These are phyloP conservation scores for Colletotrichum tamarilloi DNA, from an alignment of 2,329 filamentous ascomycete genomes.

Conservation along the genomic window DNA sequence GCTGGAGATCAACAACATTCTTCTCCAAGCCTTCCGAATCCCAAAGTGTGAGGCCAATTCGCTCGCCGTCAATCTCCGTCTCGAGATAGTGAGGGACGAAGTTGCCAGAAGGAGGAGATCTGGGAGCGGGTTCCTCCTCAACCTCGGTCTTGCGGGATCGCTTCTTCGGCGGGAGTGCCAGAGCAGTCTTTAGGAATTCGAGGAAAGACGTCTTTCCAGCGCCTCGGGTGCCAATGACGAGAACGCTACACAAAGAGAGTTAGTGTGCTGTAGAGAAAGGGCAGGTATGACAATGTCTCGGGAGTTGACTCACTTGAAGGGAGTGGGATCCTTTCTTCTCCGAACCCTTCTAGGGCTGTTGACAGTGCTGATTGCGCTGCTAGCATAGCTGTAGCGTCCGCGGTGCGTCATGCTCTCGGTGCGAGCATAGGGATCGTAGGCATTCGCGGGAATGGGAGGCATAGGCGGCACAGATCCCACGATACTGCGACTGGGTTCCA, in stretches of 20 bases:
- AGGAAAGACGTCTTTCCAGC: conserved; percentile 97
- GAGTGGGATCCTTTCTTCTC: conserved; percentile 95
- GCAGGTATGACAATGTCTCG: conserved; percentile 7
- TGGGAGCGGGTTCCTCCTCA: conserved; percentile 65
- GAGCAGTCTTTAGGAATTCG: conserved; percentile 89
- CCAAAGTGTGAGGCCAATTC: conserved; percentile 94
- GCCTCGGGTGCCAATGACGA: conserved; percentile 88
- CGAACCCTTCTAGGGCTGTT: conserved; percentile 93
- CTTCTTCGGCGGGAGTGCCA: conserved; percentile 86
- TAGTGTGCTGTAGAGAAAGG: background rate
- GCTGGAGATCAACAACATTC: conserved; percentile 92
- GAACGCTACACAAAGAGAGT: conserved; percentile 69
- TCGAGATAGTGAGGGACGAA: conserved; percentile 93
- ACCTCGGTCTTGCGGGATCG: conserved; percentile 63
- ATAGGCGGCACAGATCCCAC: conserved; percentile 56
- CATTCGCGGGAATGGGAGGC: conserved; percentile 67
- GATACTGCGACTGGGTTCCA: conserved; percentile 59
- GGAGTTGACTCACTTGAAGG: conserved; percentile 87
- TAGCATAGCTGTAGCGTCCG: conserved; percentile 95
- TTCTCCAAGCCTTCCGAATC: conserved; percentile 96
- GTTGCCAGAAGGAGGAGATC: conserved; percentile 64
- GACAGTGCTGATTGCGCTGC: conserved; percentile 88
- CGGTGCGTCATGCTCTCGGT: conserved; percentile 97
- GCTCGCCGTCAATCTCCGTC: conserved; percentile 92
- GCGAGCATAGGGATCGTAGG: conserved; percentile 81